Evolutionary conservation across 352 stramenopile genomes (phyloP), one percentile per base, ranked within the genome.

Genomic region (Globisporangium uncinulatum): DNA sequence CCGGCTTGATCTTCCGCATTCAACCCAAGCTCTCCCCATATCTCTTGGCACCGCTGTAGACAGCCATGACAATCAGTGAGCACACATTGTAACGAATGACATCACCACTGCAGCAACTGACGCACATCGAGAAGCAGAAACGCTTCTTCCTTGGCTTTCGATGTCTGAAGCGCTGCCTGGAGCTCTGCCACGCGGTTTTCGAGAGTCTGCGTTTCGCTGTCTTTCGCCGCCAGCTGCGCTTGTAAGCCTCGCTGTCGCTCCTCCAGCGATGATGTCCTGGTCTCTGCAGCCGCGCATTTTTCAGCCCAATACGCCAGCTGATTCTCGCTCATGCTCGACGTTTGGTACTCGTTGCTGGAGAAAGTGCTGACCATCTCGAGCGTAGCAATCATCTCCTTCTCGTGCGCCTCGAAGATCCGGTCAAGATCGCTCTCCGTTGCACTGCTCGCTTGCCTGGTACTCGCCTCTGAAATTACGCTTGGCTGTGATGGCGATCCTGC

Each of bases 1-100:
- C 37, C 73, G 1, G 62, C 67, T 36, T 83, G 73, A 24, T 85
- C 71, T 51, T 81, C 67, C 47, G 70, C 66, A 44, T 74, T 71
- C 15, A 87, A 20, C 0, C 79, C 79, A 6, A 89, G 57, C 31
- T 89, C 79, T 44, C 67, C 61, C 76, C 79, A 87, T 36, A 89
- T 81, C 29, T 87, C 61, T 71, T 90, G 77, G 37, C 79, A 92
- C 53, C 66, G 63, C 76, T 90, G 52, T 41, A 37, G 54, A 20
- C 2, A 68, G 31, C 37, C 29, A 14, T 37, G n/a, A 54, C 6
- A 37, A 52, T 15, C 48, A 20, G 15, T 8, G 0, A 51, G 41
- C 37, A 52, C 9, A n/a, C 21, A 46, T 13, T 20, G 14, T 45
- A n/a, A 2, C 51, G 31, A 11, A 46, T 9, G 59, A 4, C 21